Percentiles rank a stretch among this genome's conserved stretches.
Evolutionary conservation across 768 basidiomycete genomes (phyloP).

Genomic region (Agaricus bisporus): DNA sequence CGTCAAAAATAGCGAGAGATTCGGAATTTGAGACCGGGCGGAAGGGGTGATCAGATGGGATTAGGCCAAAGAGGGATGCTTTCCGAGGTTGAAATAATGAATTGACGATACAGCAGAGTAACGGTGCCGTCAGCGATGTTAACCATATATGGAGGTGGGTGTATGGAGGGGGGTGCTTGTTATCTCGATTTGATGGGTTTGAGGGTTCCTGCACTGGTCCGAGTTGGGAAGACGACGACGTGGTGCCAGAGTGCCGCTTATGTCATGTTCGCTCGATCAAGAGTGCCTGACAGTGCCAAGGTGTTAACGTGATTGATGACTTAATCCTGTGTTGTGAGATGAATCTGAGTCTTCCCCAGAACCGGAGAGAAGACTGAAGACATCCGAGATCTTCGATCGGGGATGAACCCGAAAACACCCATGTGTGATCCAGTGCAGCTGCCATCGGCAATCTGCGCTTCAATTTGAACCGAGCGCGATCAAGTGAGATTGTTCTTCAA

Average conservation of each 20-base stretch:
- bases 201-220: not conserved
- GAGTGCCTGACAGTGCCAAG: slow-evolving; percentile 14
- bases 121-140: slow-evolving; percentile 11
- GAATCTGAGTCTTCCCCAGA: slow-evolving; percentile 25
- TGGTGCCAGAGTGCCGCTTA: slow-evolving; percentile 4
- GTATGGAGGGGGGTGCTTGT: not conserved
- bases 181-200: slow-evolving; percentile 10
- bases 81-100: slow-evolving; percentile 6
- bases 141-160: slow-evolving; percentile 4
- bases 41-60: slow-evolving; percentile 9
- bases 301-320: slow-evolving; percentile 7
- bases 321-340: not conserved
- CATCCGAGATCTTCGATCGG: slow-evolving; percentile 31
- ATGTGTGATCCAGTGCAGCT: slow-evolving; percentile 11
- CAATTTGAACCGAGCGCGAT: slow-evolving; percentile 11
- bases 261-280: slow-evolving; percentile 13
- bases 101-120: slow-evolving; percentile 4
- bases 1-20: not conserved
- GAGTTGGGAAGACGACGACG: slow-evolving; percentile 10
- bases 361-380: slow-evolving; percentile 20
- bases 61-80: slow-evolving; percentile 6
- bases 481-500: slow-evolving; percentile 1
- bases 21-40: not conserved
- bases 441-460: slow-evolving; percentile 24
- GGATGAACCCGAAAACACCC: slow-evolving; percentile 18